These are phyloP conservation scores for Starmerella lactis-condensi DNA, from an alignment of 805 yeast species.

Conservation along the genomic window DNA sequence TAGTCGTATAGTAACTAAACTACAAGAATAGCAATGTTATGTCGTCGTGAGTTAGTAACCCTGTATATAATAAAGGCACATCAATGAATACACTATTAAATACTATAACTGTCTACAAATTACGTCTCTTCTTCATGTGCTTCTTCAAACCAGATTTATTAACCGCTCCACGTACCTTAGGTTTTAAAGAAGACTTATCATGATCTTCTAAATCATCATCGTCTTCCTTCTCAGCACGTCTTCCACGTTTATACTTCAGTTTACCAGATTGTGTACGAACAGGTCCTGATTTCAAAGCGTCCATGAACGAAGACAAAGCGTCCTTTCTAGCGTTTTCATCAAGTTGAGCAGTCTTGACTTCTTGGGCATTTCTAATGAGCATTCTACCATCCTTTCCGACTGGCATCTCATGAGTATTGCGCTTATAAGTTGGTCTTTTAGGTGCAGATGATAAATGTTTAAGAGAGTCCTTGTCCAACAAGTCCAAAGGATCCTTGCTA, in stretches of 20 bases:
- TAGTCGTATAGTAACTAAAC: no score
- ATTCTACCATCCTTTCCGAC: conserved; percentile 44
- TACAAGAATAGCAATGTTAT: no score
- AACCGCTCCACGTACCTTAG: conserved; percentile 8
- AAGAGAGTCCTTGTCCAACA: conserved; percentile 66
- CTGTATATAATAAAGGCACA: no score
- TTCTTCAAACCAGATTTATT: conserved; percentile 7
- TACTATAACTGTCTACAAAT: no score
- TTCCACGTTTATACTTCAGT: conserved; percentile 63
- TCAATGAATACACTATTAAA: no score
- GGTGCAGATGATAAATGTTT: conserved; percentile 70
- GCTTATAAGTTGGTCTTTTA: conserved; percentile 51
- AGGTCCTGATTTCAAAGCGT: conserved; percentile 85
- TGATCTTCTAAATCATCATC: conserved; percentile 29
- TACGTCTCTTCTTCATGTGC: conserved; percentile 10
- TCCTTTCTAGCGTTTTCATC: conserved; percentile 18
- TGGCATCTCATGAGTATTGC: conserved; percentile 18
- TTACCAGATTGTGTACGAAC: conserved; percentile 83
- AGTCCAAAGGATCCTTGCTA: conserved; percentile 62
- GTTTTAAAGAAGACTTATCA: conserved; percentile 5
- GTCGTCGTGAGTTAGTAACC: no score
- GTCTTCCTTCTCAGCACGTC: conserved; percentile 33
- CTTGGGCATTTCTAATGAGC: conserved; percentile 30
- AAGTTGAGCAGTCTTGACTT: conserved; percentile 12
- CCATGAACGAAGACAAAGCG: conserved; percentile 82